Evolutionary conservation across 2,329 filamentous ascomycete genomes (phyloP).

Genomic region (Waltergamsia citrina): DNA sequence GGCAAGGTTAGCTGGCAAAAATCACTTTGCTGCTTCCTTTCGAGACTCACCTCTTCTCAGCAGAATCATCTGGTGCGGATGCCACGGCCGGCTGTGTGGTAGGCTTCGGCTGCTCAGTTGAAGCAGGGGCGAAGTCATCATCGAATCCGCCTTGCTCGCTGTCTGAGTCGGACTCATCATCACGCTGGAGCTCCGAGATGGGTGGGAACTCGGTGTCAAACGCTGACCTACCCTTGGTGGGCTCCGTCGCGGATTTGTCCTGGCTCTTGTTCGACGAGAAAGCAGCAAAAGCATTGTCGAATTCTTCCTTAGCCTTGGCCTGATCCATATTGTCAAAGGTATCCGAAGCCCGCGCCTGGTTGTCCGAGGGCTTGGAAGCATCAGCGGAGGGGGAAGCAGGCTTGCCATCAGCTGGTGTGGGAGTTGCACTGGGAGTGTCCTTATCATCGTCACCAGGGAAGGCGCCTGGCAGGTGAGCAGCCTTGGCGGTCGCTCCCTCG

Average conservation of each 20-base stretch:
- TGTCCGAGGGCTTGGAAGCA: constrained; percentile 9
- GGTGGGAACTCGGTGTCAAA: constrained; percentile 83
- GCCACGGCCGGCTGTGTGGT: constrained; percentile 9
- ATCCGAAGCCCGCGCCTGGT: constrained; percentile 22
- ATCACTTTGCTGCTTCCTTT: no score
- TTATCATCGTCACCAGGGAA: constrained; percentile 23
- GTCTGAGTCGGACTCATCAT: constrained; percentile 75
- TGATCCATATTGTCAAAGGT: constrained; percentile 45
- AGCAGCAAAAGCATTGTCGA: constrained; percentile 75
- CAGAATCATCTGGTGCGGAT: constrained; percentile 16
- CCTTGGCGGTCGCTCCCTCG: not conserved
- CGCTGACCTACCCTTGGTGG: constrained; percentile 13
- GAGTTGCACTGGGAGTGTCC: constrained; percentile 16
- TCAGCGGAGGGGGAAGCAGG: constrained; percentile 5
- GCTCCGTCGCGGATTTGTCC: constrained; percentile 25
- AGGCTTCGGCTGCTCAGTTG: constrained; percentile 10
- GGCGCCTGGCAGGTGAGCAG: constrained; percentile 15
- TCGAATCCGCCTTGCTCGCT: constrained; percentile 80
- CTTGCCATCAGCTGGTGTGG: constrained; percentile 13
- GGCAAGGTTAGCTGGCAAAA: not conserved
- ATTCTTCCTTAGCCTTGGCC: constrained; percentile 65
- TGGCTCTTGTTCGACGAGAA: constrained; percentile 49
- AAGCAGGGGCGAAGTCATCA: constrained; percentile 75
- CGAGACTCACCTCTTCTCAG: constrained; percentile 1
- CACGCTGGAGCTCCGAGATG: constrained; percentile 75